Base-by-base conservation (phyloP, 2,329 filamentous ascomycete genomes). In the Emmonsiellopsis sp. region DNA sequence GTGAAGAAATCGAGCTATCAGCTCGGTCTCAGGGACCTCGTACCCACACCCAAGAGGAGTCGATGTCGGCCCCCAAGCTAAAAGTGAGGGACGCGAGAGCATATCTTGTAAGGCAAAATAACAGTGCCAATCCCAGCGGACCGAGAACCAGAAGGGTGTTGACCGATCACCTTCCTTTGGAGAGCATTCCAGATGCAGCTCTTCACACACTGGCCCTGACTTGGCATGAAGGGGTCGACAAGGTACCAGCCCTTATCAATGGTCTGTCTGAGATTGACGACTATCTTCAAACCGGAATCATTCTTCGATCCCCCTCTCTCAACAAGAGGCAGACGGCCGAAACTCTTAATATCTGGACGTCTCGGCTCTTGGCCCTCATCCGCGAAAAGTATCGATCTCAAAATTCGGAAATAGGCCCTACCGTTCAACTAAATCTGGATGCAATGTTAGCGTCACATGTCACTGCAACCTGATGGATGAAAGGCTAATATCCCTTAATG, bases 21-120 rank as follows among this genome's bases (percentile, higher is more conserved):
- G 44, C 60, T 8, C 32, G 51, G 9, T 31, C 36, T 9, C 36
- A 33, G 6, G 27, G 21, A 36, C 40, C 40, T 4, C 45, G 49
- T 34, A 14, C 7, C 6, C n/a, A 5, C 31, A 40, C 17, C 36
- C 14, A 34, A 44, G 17, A 42, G 5, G 9, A 42, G n/a, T 27
- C 39, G 5, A 6, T n/a, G n/a, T 42, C 33, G 13, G 4, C 42
- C 2, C 51, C 43, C 13, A 14, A 52, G 3, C 49, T 68, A 7
- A 53, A 50, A 11, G 57, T 59, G 5, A 57, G 60, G 50, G 65
- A 70, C 51, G 64, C 68, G 21, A 61, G 67, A 42, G 59, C 62
- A 36, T 65, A 65, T 50, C 52, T 68, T 2, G 67, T 68, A 44
- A 64, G 60, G 11, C 53, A 63, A 42, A 56, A 50, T 51, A 42